phyloP scores from a whole-genome alignment of 306 rosid species.

The Vicia sativa region DNA sequence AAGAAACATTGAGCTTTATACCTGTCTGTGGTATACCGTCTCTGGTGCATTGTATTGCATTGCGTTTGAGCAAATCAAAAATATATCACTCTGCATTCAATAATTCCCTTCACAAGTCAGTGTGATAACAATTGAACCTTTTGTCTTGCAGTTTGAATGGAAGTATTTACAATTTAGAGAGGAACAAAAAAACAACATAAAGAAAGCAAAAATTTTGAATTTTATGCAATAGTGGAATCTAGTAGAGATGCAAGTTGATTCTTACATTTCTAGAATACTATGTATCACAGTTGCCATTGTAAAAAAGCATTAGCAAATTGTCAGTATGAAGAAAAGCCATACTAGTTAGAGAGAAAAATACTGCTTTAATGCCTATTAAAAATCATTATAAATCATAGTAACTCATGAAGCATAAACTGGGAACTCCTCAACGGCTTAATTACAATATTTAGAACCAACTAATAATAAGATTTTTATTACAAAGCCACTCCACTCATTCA shows the following conservation, averaged over 20 bases:
- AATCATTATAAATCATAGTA: not conserved
- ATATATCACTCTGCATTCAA: slow-evolving; percentile 81
- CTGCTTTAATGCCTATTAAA: not conserved
- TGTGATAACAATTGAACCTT: slow-evolving; percentile 14
- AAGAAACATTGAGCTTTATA: slow-evolving; percentile 36
- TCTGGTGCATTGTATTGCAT: slow-evolving; percentile 92
- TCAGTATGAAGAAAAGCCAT: slow-evolving; percentile 23
- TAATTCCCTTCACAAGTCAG: slow-evolving; percentile 42
- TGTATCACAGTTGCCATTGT: slow-evolving; percentile 16
- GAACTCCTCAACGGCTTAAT: not conserved
- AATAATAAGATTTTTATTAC: not conserved
- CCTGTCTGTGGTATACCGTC: slow-evolving; percentile 95
- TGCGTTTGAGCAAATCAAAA: slow-evolving; percentile 87
- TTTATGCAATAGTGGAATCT: slow-evolving; percentile 13
- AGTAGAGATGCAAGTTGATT: slow-evolving; percentile 3
- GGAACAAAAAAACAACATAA: not conserved
- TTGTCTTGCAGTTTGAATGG: slow-evolving; percentile 20
- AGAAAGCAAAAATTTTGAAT: slow-evolving; percentile 20
- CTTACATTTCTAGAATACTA: slow-evolving; percentile 11
- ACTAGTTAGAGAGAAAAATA: not conserved
- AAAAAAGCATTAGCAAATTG: slow-evolving; percentile 3
- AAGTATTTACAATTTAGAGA: slow-evolving; percentile 2
- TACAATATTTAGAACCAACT: slow-evolving; percentile 20
- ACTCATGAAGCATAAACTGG: not conserved
- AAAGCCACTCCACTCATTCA: slow-evolving; percentile 6